phyloP scores from a whole-genome alignment of 495 filamentous ascomycete species.

The Penicillium maclennaniae region DNA sequence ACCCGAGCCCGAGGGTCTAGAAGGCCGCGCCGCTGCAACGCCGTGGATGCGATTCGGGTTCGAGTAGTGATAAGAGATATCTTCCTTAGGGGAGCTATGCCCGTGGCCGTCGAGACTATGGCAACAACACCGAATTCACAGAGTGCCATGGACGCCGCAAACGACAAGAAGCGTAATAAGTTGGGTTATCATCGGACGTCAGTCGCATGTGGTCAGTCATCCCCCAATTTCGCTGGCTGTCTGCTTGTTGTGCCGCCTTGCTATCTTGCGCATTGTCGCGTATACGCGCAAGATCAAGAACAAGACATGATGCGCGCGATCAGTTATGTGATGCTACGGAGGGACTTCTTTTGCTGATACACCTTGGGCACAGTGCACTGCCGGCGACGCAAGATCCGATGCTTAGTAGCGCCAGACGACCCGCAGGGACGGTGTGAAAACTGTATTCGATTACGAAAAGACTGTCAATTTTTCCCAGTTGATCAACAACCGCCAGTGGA shows the following conservation, averaged over 20 bases:
- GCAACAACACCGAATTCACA: constrained; percentile 66
- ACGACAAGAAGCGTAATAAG: constrained; percentile 91
- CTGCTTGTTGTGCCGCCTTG: constrained; percentile 1
- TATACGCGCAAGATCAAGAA: background rate
- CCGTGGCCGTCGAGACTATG: constrained; percentile 54
- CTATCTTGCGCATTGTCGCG: constrained; percentile 2
- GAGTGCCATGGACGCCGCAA: constrained; percentile 42
- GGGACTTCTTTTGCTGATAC: background rate
- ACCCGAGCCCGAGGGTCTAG: background rate
- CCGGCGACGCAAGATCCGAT: constrained; percentile 91
- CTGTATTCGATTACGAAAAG: constrained; percentile 94
- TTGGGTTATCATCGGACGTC: constrained; percentile 96
- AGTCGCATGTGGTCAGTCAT: constrained; percentile 88
- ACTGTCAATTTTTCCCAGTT: constrained; percentile 91
- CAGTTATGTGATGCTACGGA: background rate
- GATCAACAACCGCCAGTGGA: constrained; percentile 71
- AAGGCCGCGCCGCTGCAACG: constrained; percentile 4
- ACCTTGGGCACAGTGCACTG: constrained; percentile 69
- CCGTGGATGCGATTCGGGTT: constrained; percentile 36
- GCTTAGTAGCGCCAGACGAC: constrained; percentile 75
- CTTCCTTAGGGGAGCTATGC: constrained; percentile 36
- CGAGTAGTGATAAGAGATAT: constrained; percentile 24
- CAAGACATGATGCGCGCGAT: background rate
- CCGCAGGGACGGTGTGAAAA: constrained; percentile 83
- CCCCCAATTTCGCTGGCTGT: background rate